Evolutionary conservation across 345 rosid species (phyloP), one percentile per base, ranked within the genome.

Genomic region (Eucalyptus decipiens): DNA sequence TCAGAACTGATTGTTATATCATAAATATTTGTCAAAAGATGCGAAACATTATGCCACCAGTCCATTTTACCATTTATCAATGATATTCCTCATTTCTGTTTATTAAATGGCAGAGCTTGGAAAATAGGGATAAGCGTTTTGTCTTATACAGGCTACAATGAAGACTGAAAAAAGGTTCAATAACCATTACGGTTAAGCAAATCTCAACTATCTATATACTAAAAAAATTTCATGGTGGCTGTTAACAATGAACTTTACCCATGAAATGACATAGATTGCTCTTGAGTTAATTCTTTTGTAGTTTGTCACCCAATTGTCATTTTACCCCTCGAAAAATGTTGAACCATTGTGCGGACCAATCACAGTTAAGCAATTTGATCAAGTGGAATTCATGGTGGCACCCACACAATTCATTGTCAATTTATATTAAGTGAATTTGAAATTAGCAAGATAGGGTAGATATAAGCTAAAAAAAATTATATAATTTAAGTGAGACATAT

Each of bases 81-180:
- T 60, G 67, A 0, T 60, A 28, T 26, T 60, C 67, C 32, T 28
- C 32, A 2, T 60, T 60, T 60, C 4, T 6, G 4, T 0, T 60
- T 28, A 12, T 60, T 60, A 58, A 12, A 60, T 2, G 67, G 32
- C n/a, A 60, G 4, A 60, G 8, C 6, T 60, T 8, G 16, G 32
- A 28, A 2, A 60, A 60, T 28, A 28, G 3, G 32, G 32, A 0
- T 5, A 26, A 58, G 0, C 4, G 0, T 4, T 6, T 24, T 11
- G 65, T 58, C 3, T 24, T 12, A 58, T 6, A 5, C 4, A 4
- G 65, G 11, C 14, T 24, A 58, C 14, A 58, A 11, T 58, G 65
- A 58, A 58, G 24, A 58, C 12, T 28, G 26, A 12, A 54, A 56
- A 9, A 23, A 56, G 12, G 13, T 24, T 56, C 10, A 6, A 60